Evolutionary conservation across 441 rosid species (phyloP), one percentile per base, ranked within the genome.

Genomic region (Euphorbia corollata): DNA sequence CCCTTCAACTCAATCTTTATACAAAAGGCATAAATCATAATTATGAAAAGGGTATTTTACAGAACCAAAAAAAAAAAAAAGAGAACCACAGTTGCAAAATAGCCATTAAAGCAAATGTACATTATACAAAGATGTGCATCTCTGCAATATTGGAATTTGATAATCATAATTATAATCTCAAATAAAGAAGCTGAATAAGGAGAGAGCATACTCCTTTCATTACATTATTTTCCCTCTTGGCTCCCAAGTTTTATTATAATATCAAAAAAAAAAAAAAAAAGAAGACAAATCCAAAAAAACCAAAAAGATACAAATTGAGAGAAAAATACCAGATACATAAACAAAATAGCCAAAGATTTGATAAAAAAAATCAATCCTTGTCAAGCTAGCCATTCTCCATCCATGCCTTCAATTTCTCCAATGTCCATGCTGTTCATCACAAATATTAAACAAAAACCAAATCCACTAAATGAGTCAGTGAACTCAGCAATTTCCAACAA

Each of bases 361-460:
- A 86, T 84, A 77, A 72, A 78, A 63, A 36, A 36, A 36, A 83
- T 78, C 85, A 85, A 88, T 86, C 96, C 84, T 84, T 79, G 82
- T 86, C 85, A 90, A 78, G 89, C 74, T 63, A 90, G 79, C 98
- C 98, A 90, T 64, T 92, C 97, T 65, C 87, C 87, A 75, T 87
- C 94, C 80, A 83, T 80, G 63, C 87, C 94, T 75, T 90, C 98
- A 73, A 92, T 82, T 70, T 92, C 97, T 76, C 84, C 94, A 67
- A 90, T 85, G 73, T 92, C 97, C 98, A 90, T 82, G 80, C 98
- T 90, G 91, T 69, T 32, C 50, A 67, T 57, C 73, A 65, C 74
- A 64, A 5, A 75, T 22, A 62, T 66, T 66, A 75, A 45, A 77
- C 51, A 54, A 72, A 41, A 41, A 41, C 12, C 51, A 55, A 43